These are phyloP conservation scores for Tetrapisispora pingtungensis DNA, from an alignment of 805 yeast genomes.

Conservation along the genomic window DNA sequence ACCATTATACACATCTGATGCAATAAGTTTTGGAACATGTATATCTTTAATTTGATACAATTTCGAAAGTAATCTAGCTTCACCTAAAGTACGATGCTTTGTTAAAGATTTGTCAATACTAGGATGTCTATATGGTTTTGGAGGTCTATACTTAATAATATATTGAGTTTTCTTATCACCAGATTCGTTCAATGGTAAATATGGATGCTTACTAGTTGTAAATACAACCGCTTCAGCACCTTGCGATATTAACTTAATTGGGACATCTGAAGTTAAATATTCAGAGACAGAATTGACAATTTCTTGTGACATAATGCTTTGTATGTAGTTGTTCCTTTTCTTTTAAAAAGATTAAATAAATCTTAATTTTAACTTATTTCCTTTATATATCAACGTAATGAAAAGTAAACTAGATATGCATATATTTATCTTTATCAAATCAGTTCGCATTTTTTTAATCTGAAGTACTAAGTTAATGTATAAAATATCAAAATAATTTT, in stretches of 20 bases:
- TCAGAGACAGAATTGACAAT: constrained; percentile 36
- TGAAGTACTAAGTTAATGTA: too few relatives aligned
- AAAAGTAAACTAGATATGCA: too few relatives aligned
- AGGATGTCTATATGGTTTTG: constrained; percentile 84
- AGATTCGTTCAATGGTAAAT: constrained; percentile 30
- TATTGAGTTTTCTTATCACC: constrained; percentile 28
- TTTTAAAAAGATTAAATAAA: too few relatives aligned
- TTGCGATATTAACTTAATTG: constrained; percentile 54
- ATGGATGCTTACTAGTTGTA: constrained; percentile 56
- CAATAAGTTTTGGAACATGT: constrained; percentile 61
- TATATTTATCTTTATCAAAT: too few relatives aligned
- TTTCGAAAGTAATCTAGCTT: constrained; percentile 65
- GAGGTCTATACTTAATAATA: constrained; percentile 79
- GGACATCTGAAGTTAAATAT: constrained; percentile 38
- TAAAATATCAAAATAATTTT: too few relatives aligned
- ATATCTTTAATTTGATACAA: constrained; percentile 40
- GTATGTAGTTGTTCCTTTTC: neutral
- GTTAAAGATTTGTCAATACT: constrained; percentile 66
- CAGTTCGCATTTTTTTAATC: too few relatives aligned
- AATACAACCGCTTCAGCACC: constrained; percentile 90
- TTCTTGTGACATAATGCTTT: constrained; percentile 42
- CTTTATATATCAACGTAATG: too few relatives aligned
- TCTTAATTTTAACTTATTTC: too few relatives aligned
- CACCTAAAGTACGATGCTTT: constrained; percentile 72
- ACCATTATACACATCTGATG: constrained; percentile 69